Conservation (phyloP, 108 stramenopile species). For the Aurantiochytrium sp. region DNA sequence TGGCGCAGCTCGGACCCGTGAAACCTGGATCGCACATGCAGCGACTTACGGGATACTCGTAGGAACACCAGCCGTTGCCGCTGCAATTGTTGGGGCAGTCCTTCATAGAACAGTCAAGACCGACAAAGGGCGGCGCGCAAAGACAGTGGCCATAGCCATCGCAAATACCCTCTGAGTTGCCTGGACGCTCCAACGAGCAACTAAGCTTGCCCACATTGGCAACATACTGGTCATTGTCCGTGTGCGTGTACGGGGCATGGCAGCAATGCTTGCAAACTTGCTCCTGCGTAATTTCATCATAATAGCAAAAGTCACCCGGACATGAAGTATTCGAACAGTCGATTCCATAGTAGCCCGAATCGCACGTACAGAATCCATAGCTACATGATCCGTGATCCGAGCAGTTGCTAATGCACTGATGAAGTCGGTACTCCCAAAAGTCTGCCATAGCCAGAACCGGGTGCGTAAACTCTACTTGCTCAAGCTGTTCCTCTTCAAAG, state of each 20-base stretch:
- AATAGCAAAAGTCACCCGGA: constrained; percentile 70
- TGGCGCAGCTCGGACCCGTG: constrained; percentile 62
- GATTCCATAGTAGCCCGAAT: constrained; percentile 64
- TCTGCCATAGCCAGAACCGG: constrained; percentile 39
- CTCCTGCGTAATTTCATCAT: constrained; percentile 48
- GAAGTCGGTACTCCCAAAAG: constrained; percentile 58
- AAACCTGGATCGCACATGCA: constrained; percentile 75
- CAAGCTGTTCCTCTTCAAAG: constrained; percentile 35
- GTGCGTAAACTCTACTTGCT: constrained; percentile 27
- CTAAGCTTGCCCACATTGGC: constrained; percentile 42
- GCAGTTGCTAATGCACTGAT: constrained; percentile 65
- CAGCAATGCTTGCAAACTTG: constrained; percentile 70
- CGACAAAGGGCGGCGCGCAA: constrained; percentile 74
- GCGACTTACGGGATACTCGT: constrained; percentile 69
- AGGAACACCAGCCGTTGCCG: constrained; percentile 72
- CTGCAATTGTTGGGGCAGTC: constrained; percentile 66
- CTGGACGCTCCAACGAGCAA: constrained; percentile 52
- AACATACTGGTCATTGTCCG: constrained; percentile 36
- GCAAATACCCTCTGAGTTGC: constrained; percentile 67
- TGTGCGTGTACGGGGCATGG: constrained; percentile 54
- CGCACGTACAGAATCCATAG: constrained; percentile 65
- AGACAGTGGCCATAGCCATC: constrained; percentile 76
- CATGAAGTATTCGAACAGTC: constrained; percentile 74
- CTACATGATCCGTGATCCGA: constrained; percentile 59
- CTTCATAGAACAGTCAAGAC: constrained; percentile 62